Evolutionary conservation across 169 alveolate genomes (phyloP).

Genomic region (Pseudocohnilembus persalinus): DNA sequence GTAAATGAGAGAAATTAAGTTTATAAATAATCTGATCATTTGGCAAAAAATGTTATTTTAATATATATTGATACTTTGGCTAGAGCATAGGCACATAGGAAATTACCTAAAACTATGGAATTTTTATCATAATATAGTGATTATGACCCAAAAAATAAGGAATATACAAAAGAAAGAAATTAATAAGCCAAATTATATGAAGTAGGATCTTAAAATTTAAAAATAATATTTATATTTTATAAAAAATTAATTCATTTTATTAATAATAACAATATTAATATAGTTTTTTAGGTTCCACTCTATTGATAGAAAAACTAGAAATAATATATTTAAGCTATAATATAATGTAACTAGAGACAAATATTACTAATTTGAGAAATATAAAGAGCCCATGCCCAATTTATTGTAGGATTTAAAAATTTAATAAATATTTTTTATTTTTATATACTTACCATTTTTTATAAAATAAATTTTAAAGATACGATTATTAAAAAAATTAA

Average conservation of each 20-base stretch:
- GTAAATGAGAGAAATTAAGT: background rate
- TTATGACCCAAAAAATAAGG: too few relatives aligned
- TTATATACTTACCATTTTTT: background rate
- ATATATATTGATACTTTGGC: background rate
- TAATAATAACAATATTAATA: too few relatives aligned
- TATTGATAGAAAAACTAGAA: background rate
- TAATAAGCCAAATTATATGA: background rate
- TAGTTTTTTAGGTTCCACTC: background rate
- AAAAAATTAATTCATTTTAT: too few relatives aligned
- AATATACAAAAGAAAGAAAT: too few relatives aligned
- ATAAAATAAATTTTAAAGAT: too few relatives aligned
- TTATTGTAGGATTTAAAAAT: too few relatives aligned
- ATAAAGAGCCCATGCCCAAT: background rate
- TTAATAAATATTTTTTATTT: too few relatives aligned
- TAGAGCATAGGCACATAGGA: background rate
- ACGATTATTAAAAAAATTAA: too few relatives aligned
- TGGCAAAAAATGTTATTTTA: background rate
- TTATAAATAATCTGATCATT: background rate
- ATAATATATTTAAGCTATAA: too few relatives aligned
- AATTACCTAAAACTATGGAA: background rate
- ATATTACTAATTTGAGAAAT: too few relatives aligned
- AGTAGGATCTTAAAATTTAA: too few relatives aligned
- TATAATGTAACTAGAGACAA: background rate
- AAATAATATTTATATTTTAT: too few relatives aligned
- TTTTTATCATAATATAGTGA: background rate